These are phyloP conservation scores for Potentilla sterilis DNA, from an alignment of 306 rosid genomes.

Conservation along the genomic window DNA sequence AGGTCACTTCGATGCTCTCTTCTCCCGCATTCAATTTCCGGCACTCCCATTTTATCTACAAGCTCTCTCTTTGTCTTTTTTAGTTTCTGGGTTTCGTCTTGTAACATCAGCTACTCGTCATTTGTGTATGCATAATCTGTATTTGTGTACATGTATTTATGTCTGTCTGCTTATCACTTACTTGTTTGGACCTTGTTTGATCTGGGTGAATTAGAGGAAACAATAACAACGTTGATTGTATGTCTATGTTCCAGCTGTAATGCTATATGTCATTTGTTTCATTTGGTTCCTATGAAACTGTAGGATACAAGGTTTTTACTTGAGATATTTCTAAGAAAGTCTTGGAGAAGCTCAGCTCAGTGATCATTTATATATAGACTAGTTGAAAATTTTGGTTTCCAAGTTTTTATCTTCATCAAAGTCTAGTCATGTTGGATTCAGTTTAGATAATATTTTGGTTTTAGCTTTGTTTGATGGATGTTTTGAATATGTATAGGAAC, in stretches of 20 bases:
- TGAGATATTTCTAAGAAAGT: background rate
- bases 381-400: background rate
- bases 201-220: constrained; percentile 3
- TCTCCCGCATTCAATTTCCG: background rate
- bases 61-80: background rate
- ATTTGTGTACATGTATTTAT: background rate
- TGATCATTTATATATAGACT: background rate
- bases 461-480: constrained; percentile 11
- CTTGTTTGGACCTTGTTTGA: background rate
- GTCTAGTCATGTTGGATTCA: background rate
- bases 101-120: background rate
- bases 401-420: background rate
- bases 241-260: background rate
- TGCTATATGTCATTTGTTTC: background rate
- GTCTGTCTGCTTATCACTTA: background rate
- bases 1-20: constrained; percentile 36
- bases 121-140: background rate
- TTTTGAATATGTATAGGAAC: constrained; percentile 29
- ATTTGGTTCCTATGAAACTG: constrained; percentile 6
- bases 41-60: background rate
- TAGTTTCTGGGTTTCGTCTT: background rate
- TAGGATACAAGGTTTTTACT: background rate
- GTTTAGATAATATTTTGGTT: constrained; percentile 7
- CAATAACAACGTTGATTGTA: background rate
- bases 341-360: constrained; percentile 15